Percentiles rank a stretch among this genome's conserved stretches.
Conservation (phyloP, 306 rosid genomes). For the Alnus glutinosa region DNA sequence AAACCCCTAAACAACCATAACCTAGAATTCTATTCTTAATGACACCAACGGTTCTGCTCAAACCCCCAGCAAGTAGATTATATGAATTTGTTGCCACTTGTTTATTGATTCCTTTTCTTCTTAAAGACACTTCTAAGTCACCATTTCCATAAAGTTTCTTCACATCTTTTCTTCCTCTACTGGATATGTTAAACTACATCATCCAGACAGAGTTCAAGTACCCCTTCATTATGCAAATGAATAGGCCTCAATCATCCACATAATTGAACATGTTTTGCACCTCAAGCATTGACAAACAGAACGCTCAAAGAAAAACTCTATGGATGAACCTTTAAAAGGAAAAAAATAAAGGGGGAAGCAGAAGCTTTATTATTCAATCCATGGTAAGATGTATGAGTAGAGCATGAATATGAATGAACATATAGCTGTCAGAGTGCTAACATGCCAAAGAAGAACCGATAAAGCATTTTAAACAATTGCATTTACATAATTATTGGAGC, state of each 20-base stretch:
- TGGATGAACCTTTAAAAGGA: not conserved
- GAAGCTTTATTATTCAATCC: not conserved
- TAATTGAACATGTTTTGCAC: not conserved
- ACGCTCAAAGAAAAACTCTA: not conserved
- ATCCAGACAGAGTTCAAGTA: too few relatives aligned
- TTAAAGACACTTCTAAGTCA: not conserved
- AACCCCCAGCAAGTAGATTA: not conserved
- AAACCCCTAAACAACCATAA: not conserved
- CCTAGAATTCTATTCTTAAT: not conserved
- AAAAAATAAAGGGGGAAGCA: too few relatives aligned
- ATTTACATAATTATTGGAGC: constrained; percentile 26
- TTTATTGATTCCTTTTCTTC: not conserved
- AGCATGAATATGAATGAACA: not conserved
- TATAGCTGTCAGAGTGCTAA: not conserved
- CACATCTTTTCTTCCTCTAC: not conserved
- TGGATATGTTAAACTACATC: not conserved
- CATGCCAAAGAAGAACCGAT: constrained; percentile 13
- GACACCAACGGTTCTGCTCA: not conserved
- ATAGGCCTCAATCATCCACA: not conserved
- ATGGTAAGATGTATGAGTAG: not conserved
- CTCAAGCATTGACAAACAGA: not conserved
- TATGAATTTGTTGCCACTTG: not conserved
- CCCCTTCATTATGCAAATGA: not conserved
- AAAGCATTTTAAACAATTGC: not conserved
- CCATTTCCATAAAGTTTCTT: not conserved